A percentile compares a stretch with the other conserved stretches of the same genome.
These are phyloP conservation scores for Fusarium gaditjirri DNA, from an alignment of 2,329 filamentous ascomycete genomes.

Conservation along the genomic window DNA sequence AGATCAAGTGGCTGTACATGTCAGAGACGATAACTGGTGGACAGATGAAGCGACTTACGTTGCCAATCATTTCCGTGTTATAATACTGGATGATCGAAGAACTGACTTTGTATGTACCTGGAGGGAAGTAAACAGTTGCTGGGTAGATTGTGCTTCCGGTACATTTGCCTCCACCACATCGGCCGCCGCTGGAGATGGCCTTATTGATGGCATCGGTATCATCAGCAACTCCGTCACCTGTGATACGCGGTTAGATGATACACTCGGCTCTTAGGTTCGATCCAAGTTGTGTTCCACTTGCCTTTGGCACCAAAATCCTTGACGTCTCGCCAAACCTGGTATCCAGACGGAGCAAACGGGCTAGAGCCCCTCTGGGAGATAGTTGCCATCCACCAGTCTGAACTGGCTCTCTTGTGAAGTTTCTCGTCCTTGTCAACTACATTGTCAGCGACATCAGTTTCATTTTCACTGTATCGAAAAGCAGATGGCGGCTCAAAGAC, in stretches of 20 bases:
- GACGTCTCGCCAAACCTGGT: slow-evolving; percentile 49
- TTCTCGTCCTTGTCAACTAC: neutral
- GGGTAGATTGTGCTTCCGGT: slow-evolving; percentile 45
- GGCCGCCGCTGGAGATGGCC: slow-evolving; percentile 53
- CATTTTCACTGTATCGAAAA: neutral
- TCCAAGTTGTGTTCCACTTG: neutral
- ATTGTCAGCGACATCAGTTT: neutral
- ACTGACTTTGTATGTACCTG: slow-evolving; percentile 67
- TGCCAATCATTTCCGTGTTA: slow-evolving; percentile 66
- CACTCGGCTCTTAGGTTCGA: neutral
- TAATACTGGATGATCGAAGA: slow-evolving; percentile 70
- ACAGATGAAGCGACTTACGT: neutral
- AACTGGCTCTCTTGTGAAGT: neutral
- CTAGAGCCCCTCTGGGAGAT: neutral
- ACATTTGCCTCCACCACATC: slow-evolving; percentile 45
- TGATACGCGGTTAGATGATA: neutral
- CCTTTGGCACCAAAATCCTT: slow-evolving; percentile 52
- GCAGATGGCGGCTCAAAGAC: neutral
- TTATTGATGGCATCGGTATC: slow-evolving; percentile 66
- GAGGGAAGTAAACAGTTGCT: slow-evolving; percentile 46
- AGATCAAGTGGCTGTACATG: neutral
- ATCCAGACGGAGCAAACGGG: neutral
- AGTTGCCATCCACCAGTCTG: neutral
- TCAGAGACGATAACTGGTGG: too few relatives aligned
- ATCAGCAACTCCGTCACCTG: slow-evolving; percentile 52